Evolutionary conservation across 2,329 filamentous ascomycete genomes (phyloP).

Genomic region (Fusarium sp.): DNA sequence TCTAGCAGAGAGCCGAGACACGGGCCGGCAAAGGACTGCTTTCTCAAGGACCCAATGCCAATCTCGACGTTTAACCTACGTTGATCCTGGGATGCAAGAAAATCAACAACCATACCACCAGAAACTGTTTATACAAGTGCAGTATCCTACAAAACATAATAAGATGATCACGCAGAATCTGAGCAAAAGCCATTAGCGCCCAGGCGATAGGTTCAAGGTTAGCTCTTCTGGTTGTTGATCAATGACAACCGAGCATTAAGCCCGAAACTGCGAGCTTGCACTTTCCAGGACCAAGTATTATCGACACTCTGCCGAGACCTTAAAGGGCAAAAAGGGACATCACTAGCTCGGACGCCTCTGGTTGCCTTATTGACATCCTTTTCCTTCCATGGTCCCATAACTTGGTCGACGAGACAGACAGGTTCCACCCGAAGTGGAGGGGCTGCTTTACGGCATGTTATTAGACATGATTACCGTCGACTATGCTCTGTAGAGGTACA

Average conservation of each 20-base stretch:
- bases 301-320: slow-evolving; percentile 21
- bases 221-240: slow-evolving; percentile 1
- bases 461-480: slow-evolving; percentile 43
- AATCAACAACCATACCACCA: slow-evolving; percentile 29
- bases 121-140: slow-evolving; percentile 29
- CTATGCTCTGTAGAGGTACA: slow-evolving; percentile 39
- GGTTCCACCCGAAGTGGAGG: slow-evolving; percentile 50
- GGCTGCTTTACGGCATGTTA: slow-evolving; percentile 43
- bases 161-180: neutral
- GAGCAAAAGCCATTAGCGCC: neutral
- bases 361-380: slow-evolving; percentile 33
- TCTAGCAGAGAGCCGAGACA: slow-evolving; percentile 30
- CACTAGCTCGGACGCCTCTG: slow-evolving; percentile 31
- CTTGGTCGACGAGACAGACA: slow-evolving; percentile 38
- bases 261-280: slow-evolving; percentile 4
- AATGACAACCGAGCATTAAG: neutral
- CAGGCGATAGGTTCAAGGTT: slow-evolving; percentile 2
- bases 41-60: slow-evolving; percentile 38
- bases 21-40: slow-evolving; percentile 34
- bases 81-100: slow-evolving; percentile 41
- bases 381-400: slow-evolving; percentile 44
- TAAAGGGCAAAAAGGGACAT: slow-evolving; percentile 30
- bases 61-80: slow-evolving; percentile 39
- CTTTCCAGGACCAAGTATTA: slow-evolving; percentile 5
- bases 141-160: slow-evolving; percentile 26